A percentile compares a stretch with the other conserved stretches of the same genome.
phyloP scores from a whole-genome alignment of 164 flowering plant species.

The Nymphaea colorata region DNA sequence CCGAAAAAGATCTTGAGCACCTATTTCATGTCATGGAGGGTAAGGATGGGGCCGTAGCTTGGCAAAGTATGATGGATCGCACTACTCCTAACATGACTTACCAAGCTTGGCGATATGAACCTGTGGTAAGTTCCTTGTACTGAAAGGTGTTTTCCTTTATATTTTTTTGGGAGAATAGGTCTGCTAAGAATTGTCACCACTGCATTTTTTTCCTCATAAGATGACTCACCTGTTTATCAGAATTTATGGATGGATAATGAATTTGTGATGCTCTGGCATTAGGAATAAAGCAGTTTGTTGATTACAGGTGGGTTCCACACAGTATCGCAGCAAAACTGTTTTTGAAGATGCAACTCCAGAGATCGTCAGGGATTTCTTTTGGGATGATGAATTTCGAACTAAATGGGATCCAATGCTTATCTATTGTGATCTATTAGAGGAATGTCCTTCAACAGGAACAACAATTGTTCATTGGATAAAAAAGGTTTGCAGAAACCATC shows the following conservation, averaged over 20 bases:
- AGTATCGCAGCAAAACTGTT: conserved; percentile 72
- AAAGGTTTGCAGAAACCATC: conserved; percentile 43
- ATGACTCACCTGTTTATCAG: neutral
- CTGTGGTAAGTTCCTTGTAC: conserved; percentile 39
- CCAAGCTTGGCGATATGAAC: conserved; percentile 94
- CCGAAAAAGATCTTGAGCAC: conserved; percentile 75
- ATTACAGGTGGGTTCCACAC: conserved; percentile 54
- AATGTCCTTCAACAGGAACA: conserved; percentile 58
- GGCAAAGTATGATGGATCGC: conserved; percentile 91
- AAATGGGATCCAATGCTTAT: conserved; percentile 96
- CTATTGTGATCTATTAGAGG: conserved; percentile 57
- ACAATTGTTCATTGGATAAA: conserved; percentile 85
- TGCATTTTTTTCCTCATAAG: neutral
- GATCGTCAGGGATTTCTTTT: conserved; percentile 91
- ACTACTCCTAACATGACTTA: conserved; percentile 69
- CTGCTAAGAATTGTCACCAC: neutral
- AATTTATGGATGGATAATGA: neutral
- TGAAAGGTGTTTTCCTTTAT: neutral
- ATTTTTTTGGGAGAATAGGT: neutral
- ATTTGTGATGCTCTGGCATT: neutral
- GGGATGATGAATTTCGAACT: conserved; percentile 96
- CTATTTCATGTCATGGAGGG: conserved; percentile 55
- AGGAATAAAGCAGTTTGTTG: conserved; percentile 1
- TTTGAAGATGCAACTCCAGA: conserved; percentile 93
- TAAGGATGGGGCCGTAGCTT: conserved; percentile 42